Conservation (phyloP, 73 alveolate genomes). For the Blepharisma japonicum region DNA sequence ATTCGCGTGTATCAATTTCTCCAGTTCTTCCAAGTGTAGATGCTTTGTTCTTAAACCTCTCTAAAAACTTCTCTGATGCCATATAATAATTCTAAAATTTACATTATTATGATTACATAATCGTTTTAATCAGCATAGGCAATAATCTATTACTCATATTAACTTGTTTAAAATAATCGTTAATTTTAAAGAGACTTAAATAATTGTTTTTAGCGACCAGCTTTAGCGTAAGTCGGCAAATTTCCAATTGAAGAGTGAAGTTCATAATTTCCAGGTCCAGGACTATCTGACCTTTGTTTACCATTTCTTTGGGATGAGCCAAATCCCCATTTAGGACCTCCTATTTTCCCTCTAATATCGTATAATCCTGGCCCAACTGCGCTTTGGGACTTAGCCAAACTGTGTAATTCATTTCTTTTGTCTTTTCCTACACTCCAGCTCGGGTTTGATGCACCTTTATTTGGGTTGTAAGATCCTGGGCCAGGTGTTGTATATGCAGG, state of each 20-base stretch:
- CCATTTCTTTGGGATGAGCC: neutral
- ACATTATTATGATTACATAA: too few species aligned
- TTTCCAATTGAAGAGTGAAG: neutral
- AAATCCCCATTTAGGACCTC: constrained; percentile 28
- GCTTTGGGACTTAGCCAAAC: neutral
- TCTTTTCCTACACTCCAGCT: constrained; percentile 10
- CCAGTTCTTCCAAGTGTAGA: too few species aligned
- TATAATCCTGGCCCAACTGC: constrained; percentile 9
- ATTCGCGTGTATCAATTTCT: too few species aligned
- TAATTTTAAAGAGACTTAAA: too few species aligned
- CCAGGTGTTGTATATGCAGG: neutral
- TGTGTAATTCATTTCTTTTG: neutral
- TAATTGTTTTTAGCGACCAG: too few species aligned
- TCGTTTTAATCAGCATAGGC: too few species aligned
- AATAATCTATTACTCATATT: too few species aligned
- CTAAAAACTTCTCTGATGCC: too few species aligned
- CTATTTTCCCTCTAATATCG: neutral
- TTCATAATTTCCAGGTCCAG: constrained; percentile 20
- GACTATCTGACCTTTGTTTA: neutral
- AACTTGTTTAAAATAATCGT: too few species aligned
- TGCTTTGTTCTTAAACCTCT: too few species aligned
- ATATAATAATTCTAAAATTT: too few species aligned
- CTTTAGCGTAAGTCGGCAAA: constrained; percentile 4
- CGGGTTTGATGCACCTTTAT: neutral
- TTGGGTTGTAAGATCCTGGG: constrained; percentile 19